Conservation (phyloP, 1,284 basidiomycete genomes). For the Gymnopus androsaceus region DNA sequence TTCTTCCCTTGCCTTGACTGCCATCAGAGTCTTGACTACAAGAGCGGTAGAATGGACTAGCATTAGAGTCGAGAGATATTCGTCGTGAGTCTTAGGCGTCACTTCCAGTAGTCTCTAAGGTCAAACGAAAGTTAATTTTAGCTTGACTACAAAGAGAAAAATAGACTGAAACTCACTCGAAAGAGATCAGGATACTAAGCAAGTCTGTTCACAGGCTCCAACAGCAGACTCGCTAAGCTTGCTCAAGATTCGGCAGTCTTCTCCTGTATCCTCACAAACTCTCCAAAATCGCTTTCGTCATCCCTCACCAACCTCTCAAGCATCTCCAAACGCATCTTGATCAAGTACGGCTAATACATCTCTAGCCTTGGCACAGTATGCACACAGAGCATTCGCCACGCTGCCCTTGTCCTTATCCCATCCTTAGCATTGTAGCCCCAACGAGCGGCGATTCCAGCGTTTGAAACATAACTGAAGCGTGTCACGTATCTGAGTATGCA, state of each 20-base stretch:
- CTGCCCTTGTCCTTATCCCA: slow-evolving; percentile 34
- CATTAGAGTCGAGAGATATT: slow-evolving; percentile 67
- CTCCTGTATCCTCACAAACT: slow-evolving; percentile 81
- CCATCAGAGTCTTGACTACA: slow-evolving; percentile 74
- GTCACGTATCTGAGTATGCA: slow-evolving; percentile 67
- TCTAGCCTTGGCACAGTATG: slow-evolving; percentile 69
- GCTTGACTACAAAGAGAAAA: neutral
- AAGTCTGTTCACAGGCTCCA: slow-evolving; percentile 76
- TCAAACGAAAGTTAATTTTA: slow-evolving; percentile 2
- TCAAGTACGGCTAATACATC: slow-evolving; percentile 84
- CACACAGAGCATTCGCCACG: slow-evolving; percentile 57
- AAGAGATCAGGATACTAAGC: slow-evolving; percentile 75
- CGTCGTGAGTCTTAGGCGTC: slow-evolving; percentile 70
- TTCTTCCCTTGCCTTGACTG: slow-evolving; percentile 82
- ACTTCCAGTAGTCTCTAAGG: slow-evolving; percentile 59
- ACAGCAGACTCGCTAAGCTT: slow-evolving; percentile 66
- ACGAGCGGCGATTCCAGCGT: slow-evolving; percentile 48
- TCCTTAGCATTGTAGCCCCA: slow-evolving; percentile 14
- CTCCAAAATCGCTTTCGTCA: slow-evolving; percentile 70
- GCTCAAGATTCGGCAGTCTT: slow-evolving; percentile 44
- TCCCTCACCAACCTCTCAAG: slow-evolving; percentile 61
- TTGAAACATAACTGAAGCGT: slow-evolving; percentile 49
- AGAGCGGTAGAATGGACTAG: slow-evolving; percentile 68
- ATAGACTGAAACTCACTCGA: slow-evolving; percentile 53
- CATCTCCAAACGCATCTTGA: slow-evolving; percentile 60